Conservation (phyloP, 176 grass and related monocot species). For the Lolium multiflorum region DNA sequence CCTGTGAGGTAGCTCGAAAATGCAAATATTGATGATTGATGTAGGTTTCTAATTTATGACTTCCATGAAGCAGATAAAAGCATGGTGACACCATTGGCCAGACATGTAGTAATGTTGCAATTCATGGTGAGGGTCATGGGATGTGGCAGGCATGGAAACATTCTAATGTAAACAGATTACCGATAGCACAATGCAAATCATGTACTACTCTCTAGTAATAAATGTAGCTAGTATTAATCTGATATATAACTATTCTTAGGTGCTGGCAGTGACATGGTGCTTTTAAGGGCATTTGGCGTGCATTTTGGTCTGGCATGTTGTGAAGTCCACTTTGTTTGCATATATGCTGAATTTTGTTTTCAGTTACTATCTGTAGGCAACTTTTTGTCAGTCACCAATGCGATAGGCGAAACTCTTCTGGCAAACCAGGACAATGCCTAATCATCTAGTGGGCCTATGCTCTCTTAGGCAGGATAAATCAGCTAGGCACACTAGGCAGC, state of each 20-base stretch:
- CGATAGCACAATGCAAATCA: slow-evolving; percentile 1
- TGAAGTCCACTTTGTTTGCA: slow-evolving; percentile 24
- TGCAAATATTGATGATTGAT: slow-evolving; percentile 1
- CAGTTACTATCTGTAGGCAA: background rate
- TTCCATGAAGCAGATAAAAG: background rate
- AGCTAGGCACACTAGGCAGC: background rate
- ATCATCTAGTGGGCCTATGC: background rate
- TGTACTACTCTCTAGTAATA: background rate
- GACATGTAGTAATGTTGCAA: slow-evolving; percentile 1
- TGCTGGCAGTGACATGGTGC: background rate
- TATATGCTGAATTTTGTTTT: slow-evolving; percentile 24
- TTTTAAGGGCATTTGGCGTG: slow-evolving; percentile 19
- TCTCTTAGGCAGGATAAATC: background rate
- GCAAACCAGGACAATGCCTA: background rate
- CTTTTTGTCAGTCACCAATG: slow-evolving; percentile 1
- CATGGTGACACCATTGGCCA: background rate
- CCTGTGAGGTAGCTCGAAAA: background rate
- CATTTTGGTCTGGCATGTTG: slow-evolving; percentile 18
- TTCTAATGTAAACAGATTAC: background rate
- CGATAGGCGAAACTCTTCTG: background rate
- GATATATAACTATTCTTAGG: slow-evolving; percentile 12
- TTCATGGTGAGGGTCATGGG: background rate
- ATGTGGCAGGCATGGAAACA: background rate
- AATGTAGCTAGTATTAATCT: slow-evolving; percentile 1
- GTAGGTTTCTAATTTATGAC: background rate